phyloP scores from a whole-genome alignment of 768 basidiomycete genomes.

The Termitomyces sp. region DNA sequence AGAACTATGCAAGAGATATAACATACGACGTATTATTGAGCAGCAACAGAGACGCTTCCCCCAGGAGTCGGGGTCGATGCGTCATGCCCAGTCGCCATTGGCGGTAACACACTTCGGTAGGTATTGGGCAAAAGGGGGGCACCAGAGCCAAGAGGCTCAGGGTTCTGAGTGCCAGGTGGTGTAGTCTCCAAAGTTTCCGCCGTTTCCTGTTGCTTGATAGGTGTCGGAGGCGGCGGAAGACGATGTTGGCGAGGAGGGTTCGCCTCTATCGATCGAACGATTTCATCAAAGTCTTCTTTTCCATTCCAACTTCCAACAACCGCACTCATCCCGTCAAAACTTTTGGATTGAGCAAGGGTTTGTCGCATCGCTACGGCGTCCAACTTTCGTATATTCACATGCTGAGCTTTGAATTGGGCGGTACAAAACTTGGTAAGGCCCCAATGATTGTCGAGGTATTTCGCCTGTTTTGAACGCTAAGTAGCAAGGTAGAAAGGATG shows the following conservation, averaged over 20 bases:
- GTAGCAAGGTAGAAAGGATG: background rate
- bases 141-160: slow-evolving; percentile 47
- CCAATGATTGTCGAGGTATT: slow-evolving; percentile 78
- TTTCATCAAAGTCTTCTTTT: slow-evolving; percentile 53
- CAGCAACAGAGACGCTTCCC: slow-evolving; percentile 11
- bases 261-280: slow-evolving; percentile 47
- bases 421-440: slow-evolving; percentile 85
- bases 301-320: slow-evolving; percentile 54
- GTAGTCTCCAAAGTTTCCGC: slow-evolving; percentile 27
- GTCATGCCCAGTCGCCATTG: slow-evolving; percentile 37
- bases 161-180: slow-evolving; percentile 50
- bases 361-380: slow-evolving; percentile 54
- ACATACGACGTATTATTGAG: background rate
- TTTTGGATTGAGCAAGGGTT: slow-evolving; percentile 54
- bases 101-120: slow-evolving; percentile 29
- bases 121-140: slow-evolving; percentile 47
- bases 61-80: slow-evolving; percentile 41
- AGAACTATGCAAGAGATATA: background rate
- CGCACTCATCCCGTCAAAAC: slow-evolving; percentile 47
- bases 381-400: slow-evolving; percentile 49
- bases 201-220: slow-evolving; percentile 18
- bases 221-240: slow-evolving; percentile 19
- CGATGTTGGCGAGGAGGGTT: slow-evolving; percentile 33
- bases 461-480: slow-evolving; percentile 32
- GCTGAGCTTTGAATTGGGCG: slow-evolving; percentile 71